Base-by-base conservation (phyloP, 192 early-diverging fungal species). In the Backusella psychrophila region DNA sequence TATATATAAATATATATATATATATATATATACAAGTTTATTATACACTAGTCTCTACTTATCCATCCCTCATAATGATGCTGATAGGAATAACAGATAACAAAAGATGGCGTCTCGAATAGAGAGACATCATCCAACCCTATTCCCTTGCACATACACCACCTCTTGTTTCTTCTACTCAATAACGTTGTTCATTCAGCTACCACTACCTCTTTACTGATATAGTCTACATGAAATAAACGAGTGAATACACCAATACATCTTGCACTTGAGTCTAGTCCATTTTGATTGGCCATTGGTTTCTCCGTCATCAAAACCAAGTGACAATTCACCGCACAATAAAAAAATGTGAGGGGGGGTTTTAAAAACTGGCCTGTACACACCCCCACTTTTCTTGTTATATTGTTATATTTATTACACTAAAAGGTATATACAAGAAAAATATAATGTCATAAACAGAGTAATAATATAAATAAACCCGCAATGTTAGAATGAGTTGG, bases 401-500 rank as follows among this genome's bases (percentile, higher is more conserved):
- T 63, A 63, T 63, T 63, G 29, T 63, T 63, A 63, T 63, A 63
- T 63, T 63, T 63, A 63, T 63, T 63, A 63, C 56, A 63, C 56
- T 63, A 63, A 63, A 39, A 63, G 56, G 56, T 63, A 63, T 26
- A 23, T 15, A 17, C 42, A 44, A 15, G 7, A 11, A 41, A 39
- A 6, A 11, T 2, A 53, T 0, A 53, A 66, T 66, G 31, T 15
- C 65, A 26, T 31, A 15, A 44, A 44, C 4, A 35, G 3, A 68
- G 7, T 68, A 33, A 19, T 4, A 33, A 33, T 31, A 31, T 33
- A 17, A 34, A n/a, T 17, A 46, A 71, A 33, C 33, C 3, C 3
- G 29, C 15, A n/a, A 15, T 23, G 8, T n/a, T 39, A 71, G 26
- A 49, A 71, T 71, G 70, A 42, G 23, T 31, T 83, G 79, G 78